Base-by-base conservation (phyloP, 2,329 filamentous ascomycete genomes). In the Rugonectria rugulosa region DNA sequence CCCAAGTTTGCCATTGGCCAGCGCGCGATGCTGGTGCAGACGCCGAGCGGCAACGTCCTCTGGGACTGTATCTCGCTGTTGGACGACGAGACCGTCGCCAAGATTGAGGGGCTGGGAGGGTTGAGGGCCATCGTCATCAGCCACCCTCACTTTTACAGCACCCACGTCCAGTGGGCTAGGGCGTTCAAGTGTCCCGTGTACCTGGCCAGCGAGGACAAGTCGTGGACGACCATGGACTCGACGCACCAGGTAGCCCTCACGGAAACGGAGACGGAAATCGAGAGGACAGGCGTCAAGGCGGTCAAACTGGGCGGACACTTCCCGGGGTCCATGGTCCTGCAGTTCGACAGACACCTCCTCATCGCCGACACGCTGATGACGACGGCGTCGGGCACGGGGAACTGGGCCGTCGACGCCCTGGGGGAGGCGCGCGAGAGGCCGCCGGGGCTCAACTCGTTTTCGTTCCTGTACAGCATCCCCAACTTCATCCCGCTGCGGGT, bases 131-230 rank as follows among this genome's bases (percentile, higher is more conserved):
- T 95, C 40, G 86, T 86, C 62, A 91, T 93, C 59, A 87, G 83
- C 10, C 90, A 96, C 73, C 91, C 91, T 47, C 91, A 96, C 70
- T 96, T 90, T 74, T 95, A 91, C 74, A 87, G 86, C 12, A 89
- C 90, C 4, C 88, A 92, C 70, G 72, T 90, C 1, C 84, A 88
- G 62, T 96, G 91, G 91, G 87, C 88, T 0, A 69, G 77, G 38
- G 79, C 80, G 0, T 94, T 95, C 63, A 63, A 74, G 5, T 92
- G 90, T 64, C 86, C 86, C 0, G 85, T 95, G 1, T 93, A 90
- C 65, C 68, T 91, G 1, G 79, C 87, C 0, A 72, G 72, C 6
- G 87, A 89, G 54, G 91, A 96, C 71, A 72, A 74, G 50, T 67
- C 76, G 61, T 95, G 91, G 91, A 70, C 87, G 10, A 83, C 75